These are phyloP conservation scores for Sporisorium graminicola DNA, from an alignment of 1,284 basidiomycete species.

Conservation along the genomic window DNA sequence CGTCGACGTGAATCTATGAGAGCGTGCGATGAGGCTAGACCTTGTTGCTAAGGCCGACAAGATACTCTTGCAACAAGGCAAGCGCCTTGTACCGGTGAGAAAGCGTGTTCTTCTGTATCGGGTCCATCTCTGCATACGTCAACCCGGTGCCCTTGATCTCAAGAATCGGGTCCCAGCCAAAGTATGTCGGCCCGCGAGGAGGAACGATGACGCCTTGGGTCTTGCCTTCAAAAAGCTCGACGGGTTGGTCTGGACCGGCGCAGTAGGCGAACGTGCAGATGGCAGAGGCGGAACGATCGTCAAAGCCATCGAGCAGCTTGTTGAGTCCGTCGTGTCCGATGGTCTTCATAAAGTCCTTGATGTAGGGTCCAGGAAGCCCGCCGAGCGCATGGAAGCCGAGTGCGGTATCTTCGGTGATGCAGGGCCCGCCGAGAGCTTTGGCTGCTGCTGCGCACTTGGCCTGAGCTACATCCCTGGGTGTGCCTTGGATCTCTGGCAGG, in stretches of 20 bases:
- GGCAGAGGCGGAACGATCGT: slow-evolving; percentile 83
- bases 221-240: slow-evolving; percentile 84
- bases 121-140: slow-evolving; percentile 54
- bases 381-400: slow-evolving; percentile 88
- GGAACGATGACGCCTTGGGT: slow-evolving; percentile 90
- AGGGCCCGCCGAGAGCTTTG: slow-evolving; percentile 77
- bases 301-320: slow-evolving; percentile 85
- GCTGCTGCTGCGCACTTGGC: slow-evolving; percentile 90
- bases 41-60: slow-evolving; percentile 67
- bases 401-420: slow-evolving; percentile 96
- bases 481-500: slow-evolving; percentile 96
- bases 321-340: slow-evolving; percentile 78
- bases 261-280: slow-evolving; percentile 96
- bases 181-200: slow-evolving; percentile 79
- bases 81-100: slow-evolving; percentile 91
- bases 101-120: slow-evolving; percentile 71
- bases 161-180: slow-evolving; percentile 95
- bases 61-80: slow-evolving; percentile 80
- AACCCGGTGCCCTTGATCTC: slow-evolving; percentile 77
- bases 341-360: slow-evolving; percentile 77
- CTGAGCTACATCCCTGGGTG: slow-evolving; percentile 87
- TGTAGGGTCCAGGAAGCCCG: slow-evolving; percentile 94
- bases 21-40: background rate
- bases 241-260: slow-evolving; percentile 62
- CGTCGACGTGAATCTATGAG: background rate